These are phyloP conservation scores for Atkinsonella texensis DNA, from an alignment of 2,329 filamentous ascomycete species.

Conservation along the genomic window DNA sequence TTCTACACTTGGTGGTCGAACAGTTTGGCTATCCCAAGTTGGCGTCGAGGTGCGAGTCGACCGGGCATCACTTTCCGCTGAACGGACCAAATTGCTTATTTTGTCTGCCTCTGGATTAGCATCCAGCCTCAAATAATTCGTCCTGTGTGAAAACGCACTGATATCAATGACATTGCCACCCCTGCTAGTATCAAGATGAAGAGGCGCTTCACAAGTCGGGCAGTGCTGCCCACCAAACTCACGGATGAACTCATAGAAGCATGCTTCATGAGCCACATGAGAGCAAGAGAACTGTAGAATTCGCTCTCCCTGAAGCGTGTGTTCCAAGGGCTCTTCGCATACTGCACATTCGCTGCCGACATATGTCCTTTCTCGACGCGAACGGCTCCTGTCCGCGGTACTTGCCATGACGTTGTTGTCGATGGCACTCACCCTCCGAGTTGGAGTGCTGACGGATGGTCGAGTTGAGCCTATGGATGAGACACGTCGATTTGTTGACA, in stretches of 20 bases:
- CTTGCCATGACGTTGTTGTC: constrained; percentile 33
- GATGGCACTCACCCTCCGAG: constrained; percentile 24
- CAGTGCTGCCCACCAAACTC: constrained; percentile 92
- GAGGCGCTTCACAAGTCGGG: constrained; percentile 81
- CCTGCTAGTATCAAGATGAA: constrained; percentile 84
- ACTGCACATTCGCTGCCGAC: constrained; percentile 91
- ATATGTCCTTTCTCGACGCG: constrained; percentile 83
- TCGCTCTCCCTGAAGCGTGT: constrained; percentile 85
- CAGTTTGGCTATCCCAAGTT: constrained; percentile 56
- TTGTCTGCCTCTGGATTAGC: constrained; percentile 54
- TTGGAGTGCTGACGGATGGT: constrained; percentile 19
- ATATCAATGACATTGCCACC: constrained; percentile 89
- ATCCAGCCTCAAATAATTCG: constrained; percentile 11
- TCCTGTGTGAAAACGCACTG: constrained; percentile 38
- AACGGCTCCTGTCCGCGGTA: constrained; percentile 58
- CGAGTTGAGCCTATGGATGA: constrained; percentile 22
- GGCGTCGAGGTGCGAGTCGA: constrained; percentile 41
- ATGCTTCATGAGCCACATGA: constrained; percentile 96
- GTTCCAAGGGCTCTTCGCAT: constrained; percentile 92
- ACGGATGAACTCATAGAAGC: constrained; percentile 96
- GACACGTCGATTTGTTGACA: constrained; percentile 17
- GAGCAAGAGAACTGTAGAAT: constrained; percentile 92
- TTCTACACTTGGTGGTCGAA: constrained; percentile 41
- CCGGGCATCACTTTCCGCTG: constrained; percentile 53
- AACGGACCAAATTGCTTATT: constrained; percentile 84